Percentiles rank a stretch among this genome's conserved stretches.
These are phyloP conservation scores for Candida dajiaensis DNA, from an alignment of 805 yeast genomes.

Conservation along the genomic window DNA sequence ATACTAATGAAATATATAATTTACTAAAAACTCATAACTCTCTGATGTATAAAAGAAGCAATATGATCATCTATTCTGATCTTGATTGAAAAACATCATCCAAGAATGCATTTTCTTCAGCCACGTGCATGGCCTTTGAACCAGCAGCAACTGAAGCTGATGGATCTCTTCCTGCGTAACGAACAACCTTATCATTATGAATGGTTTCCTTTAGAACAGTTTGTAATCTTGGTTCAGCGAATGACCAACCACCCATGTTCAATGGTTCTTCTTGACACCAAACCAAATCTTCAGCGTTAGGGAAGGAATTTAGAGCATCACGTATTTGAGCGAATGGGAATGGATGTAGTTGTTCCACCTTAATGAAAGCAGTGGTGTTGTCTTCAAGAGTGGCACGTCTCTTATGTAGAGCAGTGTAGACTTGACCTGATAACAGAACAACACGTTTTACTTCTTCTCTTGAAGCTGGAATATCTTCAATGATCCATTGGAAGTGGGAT, in stretches of 20 bases:
- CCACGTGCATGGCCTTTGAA: slow-evolving; percentile 76
- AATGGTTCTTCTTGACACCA: slow-evolving; percentile 99
- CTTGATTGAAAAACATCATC: slow-evolving; percentile 56
- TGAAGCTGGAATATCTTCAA: slow-evolving; percentile 76
- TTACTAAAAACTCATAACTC: neutral
- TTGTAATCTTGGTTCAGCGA: slow-evolving; percentile 73
- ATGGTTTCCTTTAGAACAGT: slow-evolving; percentile 73
- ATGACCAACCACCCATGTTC: slow-evolving; percentile 90
- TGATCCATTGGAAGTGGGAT: slow-evolving; percentile 90
- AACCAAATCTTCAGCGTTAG: slow-evolving; percentile 79
- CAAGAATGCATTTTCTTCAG: slow-evolving; percentile 86
- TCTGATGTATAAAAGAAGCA: neutral
- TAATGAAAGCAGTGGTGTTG: slow-evolving; percentile 81
- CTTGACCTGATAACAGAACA: slow-evolving; percentile 88
- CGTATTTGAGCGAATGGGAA: slow-evolving; percentile 96
- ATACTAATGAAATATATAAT: neutral
- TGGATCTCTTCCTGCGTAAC: slow-evolving; percentile 98
- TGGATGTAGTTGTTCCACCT: slow-evolving; percentile 94
- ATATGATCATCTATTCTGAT: slow-evolving; percentile 2
- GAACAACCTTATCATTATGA: slow-evolving; percentile 50
- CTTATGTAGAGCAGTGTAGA: slow-evolving; percentile 86
- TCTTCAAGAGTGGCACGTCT: slow-evolving; percentile 73
- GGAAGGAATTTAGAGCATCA: slow-evolving; percentile 75
- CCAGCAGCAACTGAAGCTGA: slow-evolving; percentile 99
- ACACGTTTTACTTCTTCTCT: slow-evolving; percentile 85